Conservation (phyloP, 176 grass and related monocot genomes). For the Puya raimondii region DNA sequence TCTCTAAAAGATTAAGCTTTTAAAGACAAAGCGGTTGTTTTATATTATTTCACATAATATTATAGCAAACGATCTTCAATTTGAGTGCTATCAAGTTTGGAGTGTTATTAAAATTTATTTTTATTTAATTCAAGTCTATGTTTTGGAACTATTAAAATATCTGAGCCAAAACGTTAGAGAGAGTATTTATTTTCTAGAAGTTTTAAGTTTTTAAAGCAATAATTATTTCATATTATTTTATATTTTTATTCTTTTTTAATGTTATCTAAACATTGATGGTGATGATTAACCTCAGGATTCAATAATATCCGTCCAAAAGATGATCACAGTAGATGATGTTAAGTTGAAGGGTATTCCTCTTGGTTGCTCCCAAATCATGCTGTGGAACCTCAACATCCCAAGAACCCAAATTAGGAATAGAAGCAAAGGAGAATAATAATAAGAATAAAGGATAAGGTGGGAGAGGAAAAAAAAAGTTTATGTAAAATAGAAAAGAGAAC, state of each 20-base stretch:
- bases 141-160: too few relatives aligned
- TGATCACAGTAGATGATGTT: slow-evolving; percentile 1
- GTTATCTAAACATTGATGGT: neutral
- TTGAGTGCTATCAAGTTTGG: too few relatives aligned
- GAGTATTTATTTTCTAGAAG: too few relatives aligned
- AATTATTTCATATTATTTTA: neutral
- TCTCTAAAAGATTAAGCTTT: too few relatives aligned
- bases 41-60: too few relatives aligned
- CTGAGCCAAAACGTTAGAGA: too few relatives aligned
- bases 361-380: slow-evolving; percentile 40
- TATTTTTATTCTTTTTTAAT: neutral
- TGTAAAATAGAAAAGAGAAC: neutral
- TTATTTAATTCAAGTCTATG: too few relatives aligned
- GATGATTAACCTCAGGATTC: slow-evolving; percentile 34
- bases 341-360: slow-evolving; percentile 25
- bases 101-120: too few relatives aligned
- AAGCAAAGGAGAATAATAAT: neutral
- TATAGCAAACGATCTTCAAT: too few relatives aligned
- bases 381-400: slow-evolving; percentile 52
- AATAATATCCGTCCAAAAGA: slow-evolving; percentile 31
- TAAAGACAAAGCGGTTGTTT: too few relatives aligned
- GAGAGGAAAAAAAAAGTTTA: neutral
- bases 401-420: slow-evolving; percentile 6
- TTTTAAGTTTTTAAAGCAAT: neutral
- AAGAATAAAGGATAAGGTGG: neutral